Evolutionary conservation across 169 alveolate genomes (phyloP).

Genomic region (Plasmodium chabaudi): DNA sequence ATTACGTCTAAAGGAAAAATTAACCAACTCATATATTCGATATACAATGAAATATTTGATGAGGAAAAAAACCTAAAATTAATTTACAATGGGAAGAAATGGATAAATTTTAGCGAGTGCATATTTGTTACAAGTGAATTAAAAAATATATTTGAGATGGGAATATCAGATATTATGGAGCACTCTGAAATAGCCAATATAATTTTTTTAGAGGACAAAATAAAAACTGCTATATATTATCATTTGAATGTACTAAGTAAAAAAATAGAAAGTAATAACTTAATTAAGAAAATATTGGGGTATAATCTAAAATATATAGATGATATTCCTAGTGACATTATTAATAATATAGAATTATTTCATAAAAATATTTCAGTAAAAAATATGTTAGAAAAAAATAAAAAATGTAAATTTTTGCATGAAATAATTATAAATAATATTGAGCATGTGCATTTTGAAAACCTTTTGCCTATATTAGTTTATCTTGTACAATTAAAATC

Average conservation of each 20-base stretch:
- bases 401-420: constrained; percentile 16
- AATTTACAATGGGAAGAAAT: constrained; percentile 18
- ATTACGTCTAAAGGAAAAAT: neutral
- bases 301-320: constrained; percentile 35
- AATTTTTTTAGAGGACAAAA: constrained; percentile 18
- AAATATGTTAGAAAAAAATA: neutral
- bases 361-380: constrained; percentile 1
- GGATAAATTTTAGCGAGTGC: constrained; percentile 58
- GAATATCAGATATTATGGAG: constrained; percentile 36
- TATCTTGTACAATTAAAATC: constrained; percentile 14
- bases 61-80: constrained; percentile 46
- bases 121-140: constrained; percentile 25
- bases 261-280: constrained; percentile 2
- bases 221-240: constrained; percentile 16
- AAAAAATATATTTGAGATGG: constrained; percentile 4
- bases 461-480: constrained; percentile 22
- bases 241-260: constrained; percentile 32
- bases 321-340: constrained; percentile 28
- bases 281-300: constrained; percentile 5
- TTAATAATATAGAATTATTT: neutral
- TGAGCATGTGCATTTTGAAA: constrained; percentile 24
- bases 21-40: neutral
- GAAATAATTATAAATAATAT: constrained; percentile 35
- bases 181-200: constrained; percentile 25
- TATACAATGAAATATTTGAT: constrained; percentile 48